These are phyloP conservation scores for Mycogone perniciosa DNA, from an alignment of 2,329 filamentous ascomycete species.

Conservation along the genomic window DNA sequence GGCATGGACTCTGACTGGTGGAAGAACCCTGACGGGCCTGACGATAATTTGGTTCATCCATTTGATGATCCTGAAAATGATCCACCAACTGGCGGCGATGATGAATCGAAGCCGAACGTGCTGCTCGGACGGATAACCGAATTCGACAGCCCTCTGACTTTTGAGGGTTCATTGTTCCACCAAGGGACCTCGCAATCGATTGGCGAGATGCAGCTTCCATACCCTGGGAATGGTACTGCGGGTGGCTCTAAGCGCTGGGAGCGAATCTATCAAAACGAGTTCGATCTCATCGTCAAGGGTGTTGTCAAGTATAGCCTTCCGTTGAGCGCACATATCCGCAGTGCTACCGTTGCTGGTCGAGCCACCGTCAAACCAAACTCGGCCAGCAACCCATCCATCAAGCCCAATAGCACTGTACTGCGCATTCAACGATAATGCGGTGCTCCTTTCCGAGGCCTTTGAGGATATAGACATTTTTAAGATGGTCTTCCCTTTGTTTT, in stretches of 20 bases:
- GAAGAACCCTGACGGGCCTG: conserved; percentile 30
- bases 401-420: conserved; percentile 65
- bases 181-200: conserved; percentile 64
- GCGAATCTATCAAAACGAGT: conserved; percentile 81
- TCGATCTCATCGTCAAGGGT: conserved; percentile 87
- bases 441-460: neutral
- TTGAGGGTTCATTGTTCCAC: conserved; percentile 84
- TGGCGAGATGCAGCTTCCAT: conserved; percentile 73
- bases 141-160: conserved; percentile 82
- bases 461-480: neutral
- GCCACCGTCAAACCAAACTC: conserved; percentile 57
- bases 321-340: conserved; percentile 53
- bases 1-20: conserved; percentile 61
- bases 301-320: conserved; percentile 75
- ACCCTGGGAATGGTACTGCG: conserved; percentile 84
- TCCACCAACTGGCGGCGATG: conserved; percentile 40
- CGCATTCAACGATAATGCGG: conserved; percentile 6
- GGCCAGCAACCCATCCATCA: conserved; percentile 53
- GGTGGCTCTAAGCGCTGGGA: conserved; percentile 86
- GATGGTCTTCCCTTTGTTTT: neutral
- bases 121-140: conserved; percentile 80
- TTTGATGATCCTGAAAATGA: conserved; percentile 31
- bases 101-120: conserved; percentile 65
- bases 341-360: conserved; percentile 53
- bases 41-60: conserved; percentile 19